Percentiles rank a stretch among this genome's conserved stretches.
These are phyloP conservation scores for Aspergillus brasiliensis DNA, from an alignment of 2,329 filamentous ascomycete genomes.

Conservation along the genomic window DNA sequence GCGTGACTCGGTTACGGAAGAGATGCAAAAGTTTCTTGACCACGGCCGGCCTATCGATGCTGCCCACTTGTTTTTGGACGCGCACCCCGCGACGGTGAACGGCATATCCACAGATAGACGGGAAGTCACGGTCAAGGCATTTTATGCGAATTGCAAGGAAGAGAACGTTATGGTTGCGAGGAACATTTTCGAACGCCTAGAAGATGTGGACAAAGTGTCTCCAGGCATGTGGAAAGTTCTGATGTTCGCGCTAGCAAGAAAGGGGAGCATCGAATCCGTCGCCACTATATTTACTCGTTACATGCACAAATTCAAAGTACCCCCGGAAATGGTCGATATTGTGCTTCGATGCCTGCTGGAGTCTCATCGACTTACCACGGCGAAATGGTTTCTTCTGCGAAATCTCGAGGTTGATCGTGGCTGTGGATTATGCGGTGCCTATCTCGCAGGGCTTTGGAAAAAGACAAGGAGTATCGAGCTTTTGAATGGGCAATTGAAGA, in stretches of 20 bases:
- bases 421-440: conserved; percentile 40
- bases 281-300: conserved; percentile 36
- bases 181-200: conserved; percentile 38
- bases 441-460: conserved; percentile 42
- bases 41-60: conserved; percentile 37
- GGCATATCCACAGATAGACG: conserved; percentile 30
- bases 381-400: conserved; percentile 39
- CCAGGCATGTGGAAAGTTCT: conserved; percentile 40
- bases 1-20: conserved; percentile 18
- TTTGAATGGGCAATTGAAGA: conserved; percentile 37
- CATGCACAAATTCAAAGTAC: conserved; percentile 31
- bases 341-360: conserved; percentile 42
- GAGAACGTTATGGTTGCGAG: conserved; percentile 43
- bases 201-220: conserved; percentile 34
- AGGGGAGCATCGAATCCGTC: conserved; percentile 40
- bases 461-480: conserved; percentile 42
- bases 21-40: conserved; percentile 30
- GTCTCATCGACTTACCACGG: conserved; percentile 38
- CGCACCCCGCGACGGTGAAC: conserved; percentile 21
- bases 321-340: conserved; percentile 35
- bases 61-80: conserved; percentile 38
- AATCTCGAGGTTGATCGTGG: conserved; percentile 35
- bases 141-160: conserved; percentile 39
- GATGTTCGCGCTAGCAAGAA: conserved; percentile 38
- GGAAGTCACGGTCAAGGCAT: conserved; percentile 34